phyloP scores from a whole-genome alignment of 2,329 filamentous ascomycete genomes.

The Penicillium sp. region DNA sequence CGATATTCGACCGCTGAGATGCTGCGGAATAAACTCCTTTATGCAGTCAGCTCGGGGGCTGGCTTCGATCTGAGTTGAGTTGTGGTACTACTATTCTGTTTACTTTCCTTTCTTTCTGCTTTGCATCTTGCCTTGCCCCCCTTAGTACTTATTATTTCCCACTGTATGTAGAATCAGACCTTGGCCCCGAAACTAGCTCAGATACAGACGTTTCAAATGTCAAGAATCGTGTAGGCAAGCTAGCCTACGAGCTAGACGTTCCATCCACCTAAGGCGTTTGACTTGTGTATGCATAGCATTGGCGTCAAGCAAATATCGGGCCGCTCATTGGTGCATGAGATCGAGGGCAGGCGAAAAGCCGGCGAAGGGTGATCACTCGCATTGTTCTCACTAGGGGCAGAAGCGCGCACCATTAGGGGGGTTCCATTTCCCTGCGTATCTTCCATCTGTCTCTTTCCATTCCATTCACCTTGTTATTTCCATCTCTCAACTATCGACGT shows the following conservation, averaged over 20 bases:
- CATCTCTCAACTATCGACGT: not conserved
- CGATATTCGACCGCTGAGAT: constrained; percentile 66
- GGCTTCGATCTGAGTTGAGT: constrained; percentile 72
- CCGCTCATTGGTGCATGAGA: constrained; percentile 12
- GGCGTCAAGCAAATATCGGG: constrained; percentile 24
- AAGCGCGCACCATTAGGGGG: too few species aligned
- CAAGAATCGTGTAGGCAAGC: too few species aligned
- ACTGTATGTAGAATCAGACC: constrained; percentile 7
- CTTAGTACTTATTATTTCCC: not conserved
- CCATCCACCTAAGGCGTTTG: not conserved
- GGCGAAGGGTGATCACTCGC: too few species aligned
- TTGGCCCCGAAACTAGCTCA: too few species aligned
- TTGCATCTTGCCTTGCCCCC: too few species aligned
- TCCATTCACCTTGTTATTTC: too few species aligned
- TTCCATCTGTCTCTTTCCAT: too few species aligned
- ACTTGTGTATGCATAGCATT: constrained; percentile 29
- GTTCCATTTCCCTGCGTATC: too few species aligned
- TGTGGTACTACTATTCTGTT: constrained; percentile 2
- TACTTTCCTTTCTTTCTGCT: not conserved
- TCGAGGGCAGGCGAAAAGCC: not conserved
- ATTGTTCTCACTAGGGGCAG: too few species aligned
- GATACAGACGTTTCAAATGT: too few species aligned
- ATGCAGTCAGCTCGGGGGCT: constrained; percentile 83
- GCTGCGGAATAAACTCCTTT: constrained; percentile 77
- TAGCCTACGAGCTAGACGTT: too few species aligned